Conservation (phyloP, 495 filamentous ascomycete genomes). For the Haplographium delicatum region DNA sequence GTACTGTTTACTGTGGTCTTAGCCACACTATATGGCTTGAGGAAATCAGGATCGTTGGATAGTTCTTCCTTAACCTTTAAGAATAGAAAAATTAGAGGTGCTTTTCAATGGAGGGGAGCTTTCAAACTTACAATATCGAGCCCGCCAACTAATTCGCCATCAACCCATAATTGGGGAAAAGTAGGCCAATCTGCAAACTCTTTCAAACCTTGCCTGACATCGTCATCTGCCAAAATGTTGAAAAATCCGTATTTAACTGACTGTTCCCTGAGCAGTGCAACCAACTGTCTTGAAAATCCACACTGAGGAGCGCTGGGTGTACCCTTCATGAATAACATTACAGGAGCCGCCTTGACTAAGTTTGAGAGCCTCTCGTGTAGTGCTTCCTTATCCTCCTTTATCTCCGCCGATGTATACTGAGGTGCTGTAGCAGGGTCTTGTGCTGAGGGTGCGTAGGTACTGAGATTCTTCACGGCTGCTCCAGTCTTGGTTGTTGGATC, state of each 20-base stretch:
- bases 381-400: slow-evolving; percentile 67
- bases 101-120: background rate
- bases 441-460: slow-evolving; percentile 39
- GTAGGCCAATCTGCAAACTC: slow-evolving; percentile 96
- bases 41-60: slow-evolving; percentile 64
- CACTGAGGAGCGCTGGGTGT: slow-evolving; percentile 89
- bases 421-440: slow-evolving; percentile 42
- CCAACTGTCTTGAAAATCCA: slow-evolving; percentile 86
- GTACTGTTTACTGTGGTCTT: too few species aligned
- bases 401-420: slow-evolving; percentile 29
- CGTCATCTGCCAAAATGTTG: slow-evolving; percentile 96
- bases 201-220: slow-evolving; percentile 93
- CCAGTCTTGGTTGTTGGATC: slow-evolving; percentile 25
- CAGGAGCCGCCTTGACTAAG: slow-evolving; percentile 87
- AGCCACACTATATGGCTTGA: slow-evolving; percentile 57
- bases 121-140: slow-evolving; percentile 84
- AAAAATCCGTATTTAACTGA: slow-evolving; percentile 97
- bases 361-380: slow-evolving; percentile 69
- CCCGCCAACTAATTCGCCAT: slow-evolving; percentile 37
- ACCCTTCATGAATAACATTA: slow-evolving; percentile 97
- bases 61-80: slow-evolving; percentile 56
- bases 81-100: background rate
- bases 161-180: slow-evolving; percentile 48
- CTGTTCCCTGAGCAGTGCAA: slow-evolving; percentile 76
- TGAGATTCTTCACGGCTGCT: slow-evolving; percentile 30